Evolutionary conservation across 192 early-diverging fungal genomes (phyloP), one percentile per base, ranked within the genome.

Genomic region (Coemansia sp.): DNA sequence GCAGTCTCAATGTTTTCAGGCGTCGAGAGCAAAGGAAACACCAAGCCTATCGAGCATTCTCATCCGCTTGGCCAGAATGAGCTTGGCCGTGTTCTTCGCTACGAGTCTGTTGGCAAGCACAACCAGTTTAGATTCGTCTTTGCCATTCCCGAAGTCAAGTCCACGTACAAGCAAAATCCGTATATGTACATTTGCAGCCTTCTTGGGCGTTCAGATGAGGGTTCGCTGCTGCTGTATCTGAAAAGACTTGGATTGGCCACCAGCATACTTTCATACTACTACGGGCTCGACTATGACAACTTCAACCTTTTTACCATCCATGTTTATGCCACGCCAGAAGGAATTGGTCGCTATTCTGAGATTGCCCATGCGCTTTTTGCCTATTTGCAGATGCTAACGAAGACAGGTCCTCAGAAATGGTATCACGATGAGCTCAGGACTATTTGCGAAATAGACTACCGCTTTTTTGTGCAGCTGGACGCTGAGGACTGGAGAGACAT

Each of bases 171-270:
- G 61, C 36, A 56, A 0, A 59, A 88, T 54, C 90, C 93, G 11
- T 82, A 80, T 11, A 50, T 76, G 2, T 96, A 96, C 72, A 66
- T 92, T n/a, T 85, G 87, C 7, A 90, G 91, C 56, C 77, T 96
- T 31, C 86, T 98, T 64, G 89, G 87, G 0, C 89, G 92, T 69
- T 91, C 96, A 61, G 88, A 89, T n/a, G 71, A 75, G 17, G 96
- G 96, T 5, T 96, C 94, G 4, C 79, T 98, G 56, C 70, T 93
- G 12, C 88, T 91, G 0, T 75, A 91, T 32, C 72, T 96, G 48
- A 96, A 93, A 67, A 83, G 88, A 48, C 85, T 89, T 40, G 91
- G 93, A 2, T 96, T 94, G 94, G 92, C 91, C 30, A 32, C 4
- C 28, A 17, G 16, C 55, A 31, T 71, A 14, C 7, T 22, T 32